Percentiles rank a stretch among this genome's conserved stretches.
Conservation (phyloP, 805 yeast species). For the Pichia phayaonensis region DNA sequence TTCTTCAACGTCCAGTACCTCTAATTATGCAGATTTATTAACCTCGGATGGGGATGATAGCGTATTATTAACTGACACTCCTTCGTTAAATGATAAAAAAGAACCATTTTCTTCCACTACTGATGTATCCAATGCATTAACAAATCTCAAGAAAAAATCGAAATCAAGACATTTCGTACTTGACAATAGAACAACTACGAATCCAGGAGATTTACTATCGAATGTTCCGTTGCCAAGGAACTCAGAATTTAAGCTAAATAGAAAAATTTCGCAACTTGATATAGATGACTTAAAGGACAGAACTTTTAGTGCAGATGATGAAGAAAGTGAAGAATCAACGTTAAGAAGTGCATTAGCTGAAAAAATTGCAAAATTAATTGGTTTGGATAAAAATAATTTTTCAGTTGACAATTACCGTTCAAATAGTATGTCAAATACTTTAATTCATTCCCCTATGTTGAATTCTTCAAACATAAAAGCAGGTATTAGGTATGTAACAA, state of each 20-base stretch:
- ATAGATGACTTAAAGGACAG: constrained; percentile 26
- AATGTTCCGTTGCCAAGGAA: constrained; percentile 53
- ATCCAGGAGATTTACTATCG: constrained; percentile 81
- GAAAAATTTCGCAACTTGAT: constrained; percentile 7
- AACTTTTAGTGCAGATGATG: constrained; percentile 46
- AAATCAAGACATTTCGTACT: constrained; percentile 43
- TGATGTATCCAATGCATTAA: neutral
- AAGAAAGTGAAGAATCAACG: constrained; percentile 65
- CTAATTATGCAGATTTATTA: constrained; percentile 7
- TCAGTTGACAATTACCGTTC: neutral
- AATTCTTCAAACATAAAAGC: constrained; percentile 16
- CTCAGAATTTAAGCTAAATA: constrained; percentile 8
- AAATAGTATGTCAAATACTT: neutral
- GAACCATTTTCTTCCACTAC: neutral
- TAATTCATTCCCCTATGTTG: constrained; percentile 15
- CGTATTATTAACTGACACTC: constrained; percentile 1
- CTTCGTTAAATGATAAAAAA: neutral
- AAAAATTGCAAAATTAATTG: constrained; percentile 60
- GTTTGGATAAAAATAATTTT: constrained; percentile 38
- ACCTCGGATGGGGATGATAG: constrained; percentile 23
- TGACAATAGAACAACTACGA: constrained; percentile 48
- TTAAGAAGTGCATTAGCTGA: constrained; percentile 61
- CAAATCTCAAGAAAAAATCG: neutral
- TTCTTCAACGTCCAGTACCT: neutral
- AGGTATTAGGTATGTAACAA: constrained; percentile 9